phyloP scores from a whole-genome alignment of 768 basidiomycete species.

The Trametes villosa region DNA sequence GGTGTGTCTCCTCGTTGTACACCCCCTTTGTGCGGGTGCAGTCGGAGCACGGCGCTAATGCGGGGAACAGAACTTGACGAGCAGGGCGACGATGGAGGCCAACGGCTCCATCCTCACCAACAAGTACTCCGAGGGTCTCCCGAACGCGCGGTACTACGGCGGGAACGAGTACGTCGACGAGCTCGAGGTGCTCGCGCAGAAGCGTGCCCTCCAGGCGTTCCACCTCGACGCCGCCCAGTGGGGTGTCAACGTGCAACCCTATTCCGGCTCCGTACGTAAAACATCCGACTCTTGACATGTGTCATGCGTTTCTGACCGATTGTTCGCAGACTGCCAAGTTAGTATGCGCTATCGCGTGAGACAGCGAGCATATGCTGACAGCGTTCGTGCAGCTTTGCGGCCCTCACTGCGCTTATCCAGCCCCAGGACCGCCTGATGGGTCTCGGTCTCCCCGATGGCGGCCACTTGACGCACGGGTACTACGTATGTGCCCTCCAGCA shows the following conservation, averaged over 20 bases:
- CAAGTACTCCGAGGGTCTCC: constrained; percentile 99
- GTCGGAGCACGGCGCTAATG: too few species aligned
- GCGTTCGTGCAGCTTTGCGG: constrained; percentile 75
- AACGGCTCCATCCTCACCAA: constrained; percentile 99
- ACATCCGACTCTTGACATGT: not conserved
- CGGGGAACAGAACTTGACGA: constrained; percentile 84
- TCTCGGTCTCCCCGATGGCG: constrained; percentile 96
- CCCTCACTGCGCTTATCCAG: constrained; percentile 93
- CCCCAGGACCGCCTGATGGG: constrained; percentile 99
- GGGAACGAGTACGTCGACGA: constrained; percentile 99
- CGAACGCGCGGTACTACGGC: constrained; percentile 95
- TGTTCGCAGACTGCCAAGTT: constrained; percentile 81
- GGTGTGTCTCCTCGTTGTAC: constrained; percentile 49
- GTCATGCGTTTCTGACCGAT: not conserved
- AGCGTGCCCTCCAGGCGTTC: constrained; percentile 95
- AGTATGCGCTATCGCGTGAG: constrained; percentile 33
- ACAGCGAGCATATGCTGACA: constrained; percentile 12
- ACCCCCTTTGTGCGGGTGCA: not conserved
- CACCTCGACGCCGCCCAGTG: constrained; percentile 90
- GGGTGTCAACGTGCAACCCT: constrained; percentile 99
- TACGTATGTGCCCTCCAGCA: constrained; percentile 59
- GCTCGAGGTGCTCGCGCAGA: constrained; percentile 91
- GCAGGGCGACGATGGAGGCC: constrained; percentile 94
- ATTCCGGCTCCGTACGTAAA: constrained; percentile 82
- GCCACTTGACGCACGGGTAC: constrained; percentile 96